Evolutionary conservation across 169 alveolate species (phyloP), one percentile per base, ranked within the genome.

Genomic region (Plasmodium inui): DNA sequence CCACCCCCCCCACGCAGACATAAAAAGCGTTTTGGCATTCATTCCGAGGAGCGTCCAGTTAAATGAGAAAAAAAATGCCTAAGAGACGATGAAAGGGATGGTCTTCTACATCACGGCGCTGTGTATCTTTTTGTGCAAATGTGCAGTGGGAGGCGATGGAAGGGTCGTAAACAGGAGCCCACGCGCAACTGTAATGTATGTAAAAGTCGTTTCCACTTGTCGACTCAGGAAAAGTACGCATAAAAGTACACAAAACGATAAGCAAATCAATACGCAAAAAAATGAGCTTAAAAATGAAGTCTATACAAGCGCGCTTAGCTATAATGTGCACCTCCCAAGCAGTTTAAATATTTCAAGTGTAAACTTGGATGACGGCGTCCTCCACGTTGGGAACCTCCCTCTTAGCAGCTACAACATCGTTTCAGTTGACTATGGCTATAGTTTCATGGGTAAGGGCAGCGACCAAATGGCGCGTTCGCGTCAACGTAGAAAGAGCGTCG

Each of bases 401-500:
- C 67, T 85, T 34, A 73, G 44, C 37, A 46, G 26, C 61, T 85
- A 73, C 72, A 85, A 50, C 34, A 85, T 85, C n/a, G 80, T 85
- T n/a, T 85, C 93, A 17, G 80, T 85, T 74, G 93, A 85, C 30
- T 85, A 85, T 28, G 93, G 93, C 6, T 85, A 85, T 53, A 85
- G 41, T 22, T 85, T 85, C 79, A 85, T 85, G 93, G 93, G 93
- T 85, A 85, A 85, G 41, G n/a, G 12, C 46, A 85, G 30, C 76
- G 26, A 37, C 17, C 12, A 19, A 67, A 22, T 67, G 37, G 6
- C 76, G 30, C 76, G 37, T 67, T 67, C 76, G 30, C 30, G 37
- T 67, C 37, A 67, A 7, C 41, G 14, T 67, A 26, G 39, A 19
- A 67, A 22, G 76, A 67, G 34, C 37, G 12, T 28, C 76, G 22